Conservation (phyloP, 805 yeast species). For the Metschnikowia anglica region DNA sequence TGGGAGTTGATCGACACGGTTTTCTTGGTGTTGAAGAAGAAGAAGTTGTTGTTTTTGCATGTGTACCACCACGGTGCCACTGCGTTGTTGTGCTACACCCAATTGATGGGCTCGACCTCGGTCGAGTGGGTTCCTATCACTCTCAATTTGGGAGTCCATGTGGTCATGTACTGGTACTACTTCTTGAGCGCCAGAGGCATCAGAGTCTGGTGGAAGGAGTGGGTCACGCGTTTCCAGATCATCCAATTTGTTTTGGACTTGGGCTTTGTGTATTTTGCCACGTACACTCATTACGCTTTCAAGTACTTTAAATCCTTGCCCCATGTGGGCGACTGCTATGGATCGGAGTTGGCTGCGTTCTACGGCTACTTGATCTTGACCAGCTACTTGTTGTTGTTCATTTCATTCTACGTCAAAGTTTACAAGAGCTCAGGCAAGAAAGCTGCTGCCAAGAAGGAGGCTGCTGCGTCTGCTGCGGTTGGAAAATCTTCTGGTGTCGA, state of each 20-base stretch:
- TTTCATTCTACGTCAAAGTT: conserved; percentile 86
- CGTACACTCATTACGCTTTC: conserved; percentile 83
- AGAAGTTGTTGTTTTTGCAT: conserved; percentile 88
- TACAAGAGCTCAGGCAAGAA: conserved; percentile 54
- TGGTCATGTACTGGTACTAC: conserved; percentile 97
- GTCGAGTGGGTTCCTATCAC: conserved; percentile 94
- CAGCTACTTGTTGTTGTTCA: conserved; percentile 84
- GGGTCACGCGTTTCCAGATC: conserved; percentile 97
- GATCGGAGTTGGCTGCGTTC: conserved; percentile 89
- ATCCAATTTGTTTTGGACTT: conserved; percentile 89
- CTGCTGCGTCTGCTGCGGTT: conserved; percentile 3
- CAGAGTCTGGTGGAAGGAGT: conserved; percentile 98
- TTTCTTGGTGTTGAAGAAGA: conserved; percentile 86
- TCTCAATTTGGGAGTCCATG: conserved; percentile 88
- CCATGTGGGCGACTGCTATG: conserved; percentile 77
- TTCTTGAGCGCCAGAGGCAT: conserved; percentile 90
- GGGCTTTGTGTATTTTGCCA: conserved; percentile 88
- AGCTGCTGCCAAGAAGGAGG: conserved; percentile 18
- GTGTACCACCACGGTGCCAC: conserved; percentile 99
- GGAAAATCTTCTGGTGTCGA: conserved; percentile 18
- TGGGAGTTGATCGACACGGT: conserved; percentile 88
- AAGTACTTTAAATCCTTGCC: conserved; percentile 67
- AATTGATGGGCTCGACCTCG: conserved; percentile 83
- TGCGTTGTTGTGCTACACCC: conserved; percentile 90
- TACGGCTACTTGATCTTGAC: conserved; percentile 87